Conservation (phyloP, 2,329 filamentous ascomycete genomes). For the Acrodontium crateriforme region DNA sequence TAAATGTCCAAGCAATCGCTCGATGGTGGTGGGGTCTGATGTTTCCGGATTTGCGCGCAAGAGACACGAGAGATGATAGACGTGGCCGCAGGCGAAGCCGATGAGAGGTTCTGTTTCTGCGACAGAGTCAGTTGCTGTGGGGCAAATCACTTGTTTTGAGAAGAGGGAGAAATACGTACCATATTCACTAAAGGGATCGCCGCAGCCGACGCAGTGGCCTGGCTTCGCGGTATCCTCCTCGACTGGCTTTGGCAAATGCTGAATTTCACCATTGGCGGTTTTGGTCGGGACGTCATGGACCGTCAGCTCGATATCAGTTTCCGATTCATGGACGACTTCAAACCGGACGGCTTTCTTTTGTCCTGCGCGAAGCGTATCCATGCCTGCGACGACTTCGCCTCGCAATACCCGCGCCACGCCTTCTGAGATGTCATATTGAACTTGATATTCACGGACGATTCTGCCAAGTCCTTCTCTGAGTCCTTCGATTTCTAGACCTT, state of each 20-base stretch:
- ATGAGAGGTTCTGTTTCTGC: conserved; percentile 57
- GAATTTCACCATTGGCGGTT: conserved; percentile 9
- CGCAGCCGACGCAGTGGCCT: conserved; percentile 27
- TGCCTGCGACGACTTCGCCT: conserved; percentile 74
- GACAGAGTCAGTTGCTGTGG: not conserved
- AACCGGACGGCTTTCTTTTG: conserved; percentile 83
- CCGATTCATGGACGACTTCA: conserved; percentile 42
- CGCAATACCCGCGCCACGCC: conserved; percentile 77
- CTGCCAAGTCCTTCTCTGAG: conserved; percentile 75
- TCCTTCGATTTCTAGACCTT: conserved; percentile 84
- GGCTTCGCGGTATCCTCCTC: conserved; percentile 13
- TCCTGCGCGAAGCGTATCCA: conserved; percentile 65
- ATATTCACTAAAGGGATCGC: conserved; percentile 24
- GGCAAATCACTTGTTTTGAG: not conserved
- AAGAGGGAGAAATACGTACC: conserved; percentile 14
- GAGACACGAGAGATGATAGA: conserved; percentile 64
- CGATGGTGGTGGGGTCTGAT: conserved; percentile 17
- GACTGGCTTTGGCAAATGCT: conserved; percentile 13
- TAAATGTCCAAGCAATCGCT: conserved; percentile 25
- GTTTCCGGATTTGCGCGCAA: conserved; percentile 32
- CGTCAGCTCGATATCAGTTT: conserved; percentile 19
- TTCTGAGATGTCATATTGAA: conserved; percentile 82
- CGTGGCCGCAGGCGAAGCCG: conserved; percentile 70
- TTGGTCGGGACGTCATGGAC: conserved; percentile 18
- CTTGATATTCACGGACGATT: conserved; percentile 90